These are phyloP conservation scores for Suhomyces choctaworum DNA, from an alignment of 1,139 yeast species.

Conservation along the genomic window DNA sequence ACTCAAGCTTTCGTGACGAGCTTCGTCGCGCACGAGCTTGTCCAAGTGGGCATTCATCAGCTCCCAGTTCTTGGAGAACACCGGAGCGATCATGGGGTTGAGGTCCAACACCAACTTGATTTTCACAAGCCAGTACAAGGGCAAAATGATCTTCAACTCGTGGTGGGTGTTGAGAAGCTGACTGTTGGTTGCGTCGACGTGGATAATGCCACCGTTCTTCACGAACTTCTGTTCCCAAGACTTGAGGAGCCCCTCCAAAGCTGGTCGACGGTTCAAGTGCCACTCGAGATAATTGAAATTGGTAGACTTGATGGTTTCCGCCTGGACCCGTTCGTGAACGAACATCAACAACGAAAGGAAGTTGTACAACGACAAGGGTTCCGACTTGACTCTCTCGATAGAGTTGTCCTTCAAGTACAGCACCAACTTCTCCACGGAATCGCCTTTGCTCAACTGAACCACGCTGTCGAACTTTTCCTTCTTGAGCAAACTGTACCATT, in stretches of 20 bases:
- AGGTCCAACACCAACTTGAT: slow-evolving; percentile 60
- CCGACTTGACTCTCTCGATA: background rate
- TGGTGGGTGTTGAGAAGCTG: slow-evolving; percentile 52
- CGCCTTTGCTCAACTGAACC: slow-evolving; percentile 60
- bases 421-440: slow-evolving; percentile 49
- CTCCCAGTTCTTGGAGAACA: slow-evolving; percentile 65
- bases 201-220: slow-evolving; percentile 59
- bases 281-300: slow-evolving; percentile 42
- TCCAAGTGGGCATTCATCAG: slow-evolving; percentile 58
- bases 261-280: slow-evolving; percentile 62
- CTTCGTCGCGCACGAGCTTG: slow-evolving; percentile 41
- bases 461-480: slow-evolving; percentile 30
- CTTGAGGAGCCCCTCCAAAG: slow-evolving; percentile 52
- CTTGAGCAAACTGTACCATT: slow-evolving; percentile 52
- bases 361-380: slow-evolving; percentile 49
- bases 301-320: slow-evolving; percentile 39
- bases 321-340: slow-evolving; percentile 67
- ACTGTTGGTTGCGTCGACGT: slow-evolving; percentile 52
- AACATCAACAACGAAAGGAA: slow-evolving; percentile 67
- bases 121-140: slow-evolving; percentile 62
- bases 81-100: slow-evolving; percentile 55
- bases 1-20: slow-evolving; percentile 47
- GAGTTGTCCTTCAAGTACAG: slow-evolving; percentile 38
- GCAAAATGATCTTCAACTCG: slow-evolving; percentile 62
- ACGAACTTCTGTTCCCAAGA: slow-evolving; percentile 67